Base-by-base conservation (phyloP, 2,329 filamentous ascomycete species). In the Samsoniella hepiali region DNA sequence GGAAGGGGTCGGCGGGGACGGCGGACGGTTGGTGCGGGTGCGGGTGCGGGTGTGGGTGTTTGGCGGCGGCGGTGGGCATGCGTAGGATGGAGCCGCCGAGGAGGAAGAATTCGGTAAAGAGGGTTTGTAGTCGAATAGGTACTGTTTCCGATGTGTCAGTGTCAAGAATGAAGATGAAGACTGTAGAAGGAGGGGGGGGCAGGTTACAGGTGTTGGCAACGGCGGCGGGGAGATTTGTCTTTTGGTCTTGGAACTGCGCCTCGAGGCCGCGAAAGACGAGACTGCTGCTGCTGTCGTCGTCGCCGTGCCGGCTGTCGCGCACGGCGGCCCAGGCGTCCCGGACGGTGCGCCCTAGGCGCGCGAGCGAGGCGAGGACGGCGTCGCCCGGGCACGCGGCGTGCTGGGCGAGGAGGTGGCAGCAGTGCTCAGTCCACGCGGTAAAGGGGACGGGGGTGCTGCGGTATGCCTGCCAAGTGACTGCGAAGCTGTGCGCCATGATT, bases 251-350 rank as follows among this genome's bases (percentile, higher is more conserved):
- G 9, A 81, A 69, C 66, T 84, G 81, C 3, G 77, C 69, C 63
- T 82, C 79, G 34, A 84, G 74, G 0, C 82, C 82, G 2, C 77
- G 72, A n/a, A 81, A 68, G 64, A 84, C 73, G 22, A 84, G 73
- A 2, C 73, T 71, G 3, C 73, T 71, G 27, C 72, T 74, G 51
- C 83, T 79, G 63, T 77, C n/a, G 63, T 59, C 32, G 63, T 66
- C 9, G 69, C 69, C 68, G 62, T 64, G 63, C 69, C 67, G 40
- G 63, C 47, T 64, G 64, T 70, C 67, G 34, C 71, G 67, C 5
- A 73, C 68, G 3, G 77, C 69, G 5, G 72, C 69, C 42, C 72
- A 67, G 3, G 78, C 75, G 62, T 81, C 76, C 55, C 75, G 75
- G 2, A 72, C 67, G 15, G 80, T 73, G 44, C 77, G 76, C 6